Conservation (phyloP, 257 asterid genomes). For the Rhazya stricta region DNA sequence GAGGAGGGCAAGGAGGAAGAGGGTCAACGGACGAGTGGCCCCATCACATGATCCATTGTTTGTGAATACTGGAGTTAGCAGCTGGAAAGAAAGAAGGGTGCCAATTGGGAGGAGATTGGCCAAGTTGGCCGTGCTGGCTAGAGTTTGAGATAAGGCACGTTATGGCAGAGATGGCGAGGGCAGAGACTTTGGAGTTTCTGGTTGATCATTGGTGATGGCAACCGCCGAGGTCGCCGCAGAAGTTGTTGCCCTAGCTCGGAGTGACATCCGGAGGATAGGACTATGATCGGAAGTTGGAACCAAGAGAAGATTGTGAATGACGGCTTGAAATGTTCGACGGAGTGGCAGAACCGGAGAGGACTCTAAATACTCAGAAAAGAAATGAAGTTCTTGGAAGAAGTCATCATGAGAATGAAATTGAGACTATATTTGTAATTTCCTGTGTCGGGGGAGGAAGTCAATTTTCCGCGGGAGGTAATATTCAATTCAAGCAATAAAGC, state of each 20-base stretch:
- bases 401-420: too few species aligned
- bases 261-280: neutral
- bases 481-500: too few species aligned
- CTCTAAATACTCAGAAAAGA: neutral
- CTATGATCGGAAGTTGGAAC: too few species aligned
- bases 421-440: too few species aligned
- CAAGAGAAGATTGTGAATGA: neutral
- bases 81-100: slow-evolving; percentile 59
- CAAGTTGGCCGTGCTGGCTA: slow-evolving; percentile 48
- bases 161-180: slow-evolving; percentile 18
- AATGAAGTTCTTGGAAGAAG: neutral
- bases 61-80: slow-evolving; percentile 61
- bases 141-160: slow-evolving; percentile 18
- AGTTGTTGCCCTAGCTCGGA: neutral
- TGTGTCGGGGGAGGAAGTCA: too few species aligned
- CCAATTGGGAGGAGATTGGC: slow-evolving; percentile 81
- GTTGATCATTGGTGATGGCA: neutral
- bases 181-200: slow-evolving; percentile 5
- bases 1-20: slow-evolving; percentile 35
- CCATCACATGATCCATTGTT: slow-evolving; percentile 48
- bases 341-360: neutral
- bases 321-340: neutral
- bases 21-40: slow-evolving; percentile 34
- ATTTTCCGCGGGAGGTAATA: too few species aligned
- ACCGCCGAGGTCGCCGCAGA: neutral